Conservation (phyloP, 2,329 filamentous ascomycete species). For the Ophioceras dolichostomum region DNA sequence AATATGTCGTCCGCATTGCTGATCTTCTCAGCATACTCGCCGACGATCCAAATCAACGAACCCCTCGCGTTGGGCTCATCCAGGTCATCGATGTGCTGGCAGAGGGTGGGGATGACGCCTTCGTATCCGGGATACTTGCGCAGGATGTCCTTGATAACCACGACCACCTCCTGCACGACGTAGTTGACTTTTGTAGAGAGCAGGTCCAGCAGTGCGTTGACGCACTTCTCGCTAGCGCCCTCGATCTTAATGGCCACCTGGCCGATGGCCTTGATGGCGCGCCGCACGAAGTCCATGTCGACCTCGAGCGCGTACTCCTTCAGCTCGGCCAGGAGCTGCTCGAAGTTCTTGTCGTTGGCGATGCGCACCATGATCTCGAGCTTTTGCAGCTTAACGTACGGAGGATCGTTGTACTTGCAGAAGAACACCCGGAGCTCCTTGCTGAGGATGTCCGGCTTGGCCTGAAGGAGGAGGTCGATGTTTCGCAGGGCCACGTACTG, state of each 20-base stretch:
- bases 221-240: slow-evolving; percentile 85
- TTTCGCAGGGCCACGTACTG: slow-evolving; percentile 95
- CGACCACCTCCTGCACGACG: slow-evolving; percentile 93
- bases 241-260: slow-evolving; percentile 99
- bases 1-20: slow-evolving; percentile 96
- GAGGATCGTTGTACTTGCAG: slow-evolving; percentile 99
- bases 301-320: slow-evolving; percentile 98
- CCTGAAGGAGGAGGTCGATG: slow-evolving; percentile 90
- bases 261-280: slow-evolving; percentile 90
- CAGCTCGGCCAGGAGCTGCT: slow-evolving; percentile 84
- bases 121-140: slow-evolving; percentile 96
- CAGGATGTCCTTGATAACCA: slow-evolving; percentile 99
- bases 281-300: slow-evolving; percentile 96
- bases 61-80: slow-evolving; percentile 88
- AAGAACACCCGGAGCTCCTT: slow-evolving; percentile 98
- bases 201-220: slow-evolving; percentile 83
- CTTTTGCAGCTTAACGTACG: slow-evolving; percentile 95
- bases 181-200: slow-evolving; percentile 99
- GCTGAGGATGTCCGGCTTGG: slow-evolving; percentile 90
- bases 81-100: slow-evolving; percentile 91
- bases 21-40: slow-evolving; percentile 98
- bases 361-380: slow-evolving; percentile 99
- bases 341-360: slow-evolving; percentile 92
- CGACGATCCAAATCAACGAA: slow-evolving; percentile 95
- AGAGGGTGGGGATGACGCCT: slow-evolving; percentile 91